These are phyloP conservation scores for Plantago coronopus DNA, from an alignment of 305 asterid genomes.

Conservation along the genomic window DNA sequence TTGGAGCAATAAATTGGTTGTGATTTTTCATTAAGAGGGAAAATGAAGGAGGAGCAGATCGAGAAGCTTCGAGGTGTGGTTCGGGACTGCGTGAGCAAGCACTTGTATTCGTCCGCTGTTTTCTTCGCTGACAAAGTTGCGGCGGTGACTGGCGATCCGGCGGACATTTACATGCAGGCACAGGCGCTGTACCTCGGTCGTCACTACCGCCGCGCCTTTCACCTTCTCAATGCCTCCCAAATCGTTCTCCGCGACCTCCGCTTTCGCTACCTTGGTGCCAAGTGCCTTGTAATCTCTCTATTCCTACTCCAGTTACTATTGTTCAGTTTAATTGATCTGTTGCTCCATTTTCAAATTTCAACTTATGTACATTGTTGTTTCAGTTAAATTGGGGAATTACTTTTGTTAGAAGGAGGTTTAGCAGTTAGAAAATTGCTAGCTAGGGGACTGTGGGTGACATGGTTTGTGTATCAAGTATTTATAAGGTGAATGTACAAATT, in stretches of 20 bases:
- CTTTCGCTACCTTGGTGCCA: constrained; percentile 90
- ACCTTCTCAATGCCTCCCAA: constrained; percentile 90
- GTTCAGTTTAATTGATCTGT: too few species aligned
- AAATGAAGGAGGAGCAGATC: constrained; percentile 83
- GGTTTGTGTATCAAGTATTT: too few species aligned
- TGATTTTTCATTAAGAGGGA: constrained; percentile 18
- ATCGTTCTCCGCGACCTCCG: constrained; percentile 89
- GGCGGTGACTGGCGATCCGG: constrained; percentile 89
- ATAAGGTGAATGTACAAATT: too few species aligned
- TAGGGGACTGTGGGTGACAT: too few species aligned
- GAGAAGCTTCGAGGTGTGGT: constrained; percentile 92
- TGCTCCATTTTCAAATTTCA: too few species aligned
- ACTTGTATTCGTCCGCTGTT: constrained; percentile 89
- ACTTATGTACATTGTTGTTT: too few species aligned
- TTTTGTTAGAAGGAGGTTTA: neutral
- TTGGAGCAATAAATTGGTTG: too few species aligned
- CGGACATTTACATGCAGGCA: constrained; percentile 98
- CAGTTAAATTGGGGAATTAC: too few species aligned
- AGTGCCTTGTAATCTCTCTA: constrained; percentile 62
- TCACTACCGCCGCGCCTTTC: constrained; percentile 94
- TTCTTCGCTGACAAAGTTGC: constrained; percentile 99
- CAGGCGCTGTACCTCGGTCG: constrained; percentile 98
- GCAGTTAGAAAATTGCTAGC: too few species aligned
- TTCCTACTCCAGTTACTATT: neutral
- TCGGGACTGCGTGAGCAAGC: constrained; percentile 97